phyloP scores from a whole-genome alignment of 257 asterid genomes.

The Penstemon davidsonii region DNA sequence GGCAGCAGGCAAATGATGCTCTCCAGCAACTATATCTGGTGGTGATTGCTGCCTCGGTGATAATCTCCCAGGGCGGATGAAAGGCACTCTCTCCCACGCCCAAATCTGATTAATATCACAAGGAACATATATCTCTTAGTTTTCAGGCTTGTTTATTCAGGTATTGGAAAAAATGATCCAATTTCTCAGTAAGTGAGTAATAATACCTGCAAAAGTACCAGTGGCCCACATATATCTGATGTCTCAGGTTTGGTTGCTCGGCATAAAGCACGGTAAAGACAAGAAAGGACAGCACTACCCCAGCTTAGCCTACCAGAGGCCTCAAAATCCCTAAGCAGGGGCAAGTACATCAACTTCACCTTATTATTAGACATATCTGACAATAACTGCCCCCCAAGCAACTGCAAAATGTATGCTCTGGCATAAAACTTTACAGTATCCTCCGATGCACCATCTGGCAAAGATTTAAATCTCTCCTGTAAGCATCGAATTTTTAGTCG shows the following conservation, averaged over 20 bases:
- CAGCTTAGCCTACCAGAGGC: conserved; percentile 69
- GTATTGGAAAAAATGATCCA: not conserved
- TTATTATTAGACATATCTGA: conserved; percentile 79
- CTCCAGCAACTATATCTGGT: too few species aligned
- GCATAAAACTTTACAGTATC: conserved; percentile 57
- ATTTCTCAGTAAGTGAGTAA: not conserved
- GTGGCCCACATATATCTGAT: conserved; percentile 78
- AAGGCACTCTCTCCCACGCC: conserved; percentile 89
- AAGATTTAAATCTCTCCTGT: conserved; percentile 60
- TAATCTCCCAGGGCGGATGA: conserved; percentile 64
- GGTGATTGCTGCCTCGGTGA: too few species aligned
- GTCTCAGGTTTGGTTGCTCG: conserved; percentile 78
- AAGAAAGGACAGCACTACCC: conserved; percentile 78
- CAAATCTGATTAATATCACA: conserved; percentile 49
- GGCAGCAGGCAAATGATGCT: too few species aligned
- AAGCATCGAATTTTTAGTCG: conserved; percentile 68
- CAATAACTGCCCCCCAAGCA: conserved; percentile 72
- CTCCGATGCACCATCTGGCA: conserved; percentile 64
- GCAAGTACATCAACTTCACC: conserved; percentile 84
- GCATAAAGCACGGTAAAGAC: conserved; percentile 74
- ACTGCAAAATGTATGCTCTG: conserved; percentile 73
- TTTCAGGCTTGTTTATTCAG: conserved; percentile 11
- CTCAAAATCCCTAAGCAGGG: conserved; percentile 68
- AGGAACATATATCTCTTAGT: conserved; percentile 13
- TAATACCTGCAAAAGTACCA: conserved; percentile 77